Evolutionary conservation across 768 basidiomycete genomes (phyloP).

Genomic region (Paxillus rubicundulus): DNA sequence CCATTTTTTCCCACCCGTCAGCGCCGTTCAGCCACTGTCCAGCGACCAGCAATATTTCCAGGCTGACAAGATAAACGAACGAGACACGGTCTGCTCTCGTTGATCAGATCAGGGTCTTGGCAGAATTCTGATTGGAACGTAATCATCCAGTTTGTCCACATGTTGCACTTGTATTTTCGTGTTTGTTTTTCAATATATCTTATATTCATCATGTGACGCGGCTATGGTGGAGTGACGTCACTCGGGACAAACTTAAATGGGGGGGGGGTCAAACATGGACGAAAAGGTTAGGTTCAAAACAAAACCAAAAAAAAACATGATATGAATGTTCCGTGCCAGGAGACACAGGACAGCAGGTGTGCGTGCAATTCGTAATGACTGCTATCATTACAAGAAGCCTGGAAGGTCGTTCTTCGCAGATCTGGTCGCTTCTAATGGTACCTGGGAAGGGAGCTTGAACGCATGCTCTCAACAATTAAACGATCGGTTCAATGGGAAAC

Average conservation of each 20-base stretch:
- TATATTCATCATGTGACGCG: conserved; percentile 19
- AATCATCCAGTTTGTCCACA: conserved; percentile 14
- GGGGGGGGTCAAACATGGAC: too few species aligned
- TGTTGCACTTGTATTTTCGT: conserved; percentile 1
- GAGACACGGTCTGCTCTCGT: conserved; percentile 18
- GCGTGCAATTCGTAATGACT: background rate
- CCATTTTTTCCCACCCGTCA: conserved; percentile 13
- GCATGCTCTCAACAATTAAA: too few species aligned
- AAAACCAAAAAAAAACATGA: conserved; percentile 2
- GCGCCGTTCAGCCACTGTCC: background rate
- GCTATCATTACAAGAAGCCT: background rate
- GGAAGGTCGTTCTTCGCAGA: background rate
- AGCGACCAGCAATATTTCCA: conserved; percentile 2
- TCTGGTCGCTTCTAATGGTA: background rate
- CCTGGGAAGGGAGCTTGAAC: background rate
- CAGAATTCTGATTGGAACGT: conserved; percentile 35
- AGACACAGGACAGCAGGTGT: background rate
- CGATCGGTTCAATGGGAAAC: conserved; percentile 11
- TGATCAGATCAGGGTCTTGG: conserved; percentile 29
- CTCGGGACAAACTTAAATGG: background rate
- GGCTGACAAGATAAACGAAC: background rate
- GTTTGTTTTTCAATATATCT: background rate
- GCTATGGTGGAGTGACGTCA: conserved; percentile 20
- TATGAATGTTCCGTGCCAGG: background rate
- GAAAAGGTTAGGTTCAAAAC: conserved; percentile 33